Base-by-base conservation (phyloP, 108 stramenopile species). In the Cylindrotheca fusiformis region DNA sequence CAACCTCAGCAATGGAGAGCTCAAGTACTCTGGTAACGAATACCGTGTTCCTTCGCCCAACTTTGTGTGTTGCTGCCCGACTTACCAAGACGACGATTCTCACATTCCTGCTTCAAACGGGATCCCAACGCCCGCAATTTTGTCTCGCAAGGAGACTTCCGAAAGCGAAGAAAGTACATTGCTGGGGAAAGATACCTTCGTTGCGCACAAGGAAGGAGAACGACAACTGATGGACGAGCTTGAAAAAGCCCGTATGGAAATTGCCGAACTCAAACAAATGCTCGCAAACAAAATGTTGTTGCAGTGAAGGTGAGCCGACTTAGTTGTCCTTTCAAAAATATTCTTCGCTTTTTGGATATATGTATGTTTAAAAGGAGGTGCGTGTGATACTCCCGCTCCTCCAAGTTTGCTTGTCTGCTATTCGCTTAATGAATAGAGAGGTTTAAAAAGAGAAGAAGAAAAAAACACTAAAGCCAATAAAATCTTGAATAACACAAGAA, bases 41-140 rank as follows among this genome's bases (percentile, higher is more conserved):
- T 95, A 93, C 59, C 77, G 91, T 51, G 83, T 90, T 22, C 95
- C 94, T 4, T 91, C 88, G 28, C 96, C 96, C 32, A 96, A 97
- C 63, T 97, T 97, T 73, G 77, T 97, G 27, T 93, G 93, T 66
- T 87, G 78, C 76, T 92, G 88, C 67, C 82, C 87, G 18, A 60
- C 84, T 33, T 53, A 68, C 32, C 69, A 74, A 2, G 69, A 72
- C 24, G 80, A 81, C 28, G 68, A 78, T 21, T 14, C 36, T 14
- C 52, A 28, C 12, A 50, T 31, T 3, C 5, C 32, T 4, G 32
- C 54, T 22, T 12, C 30, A 32, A 52, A 29, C 21, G 19, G 25
- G 17, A 29, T 25, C 2, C n/a, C n/a, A n/a, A 4, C 32, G 1
- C 58, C 53, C n/a, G 24, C 36, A 21, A 45, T 56, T 49, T 28